A percentile compares a stretch with the other conserved stretches of the same genome.
Conservation (phyloP, 2,329 filamentous ascomycete species). For the Diplodia seriata region DNA sequence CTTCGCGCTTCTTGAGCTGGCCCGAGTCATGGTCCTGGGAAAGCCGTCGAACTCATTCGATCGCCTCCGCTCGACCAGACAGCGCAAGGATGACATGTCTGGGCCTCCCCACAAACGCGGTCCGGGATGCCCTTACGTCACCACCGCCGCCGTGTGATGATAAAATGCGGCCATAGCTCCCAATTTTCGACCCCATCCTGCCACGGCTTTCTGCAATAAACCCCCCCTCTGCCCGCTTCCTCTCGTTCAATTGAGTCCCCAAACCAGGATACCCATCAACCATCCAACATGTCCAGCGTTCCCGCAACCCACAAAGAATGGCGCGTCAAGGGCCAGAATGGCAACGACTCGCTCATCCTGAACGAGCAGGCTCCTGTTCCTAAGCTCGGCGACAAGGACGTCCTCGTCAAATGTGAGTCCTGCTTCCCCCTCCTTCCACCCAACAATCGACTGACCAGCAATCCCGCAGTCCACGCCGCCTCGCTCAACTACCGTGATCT, state of each 20-base stretch:
- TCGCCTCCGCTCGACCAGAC: not conserved
- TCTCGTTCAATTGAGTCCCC: too few species aligned
- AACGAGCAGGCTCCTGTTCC: constrained; percentile 62
- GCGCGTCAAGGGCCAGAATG: constrained; percentile 60
- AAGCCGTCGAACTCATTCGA: constrained; percentile 3
- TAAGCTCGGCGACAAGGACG: constrained; percentile 71
- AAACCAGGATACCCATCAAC: not conserved
- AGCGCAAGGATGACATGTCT: not conserved
- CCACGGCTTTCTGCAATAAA: not conserved
- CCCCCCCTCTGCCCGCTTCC: not conserved
- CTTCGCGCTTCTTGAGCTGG: not conserved
- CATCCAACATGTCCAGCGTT: constrained; percentile 34
- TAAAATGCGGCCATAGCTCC: constrained; percentile 20
- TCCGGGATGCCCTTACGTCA: constrained; percentile 15
- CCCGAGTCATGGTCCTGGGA: constrained; percentile 8
- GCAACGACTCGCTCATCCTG: constrained; percentile 67
- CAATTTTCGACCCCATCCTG: not conserved
- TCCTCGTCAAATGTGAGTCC: constrained; percentile 68
- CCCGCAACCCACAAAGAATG: constrained; percentile 63
- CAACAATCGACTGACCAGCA: not conserved
- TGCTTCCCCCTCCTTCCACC: not conserved
- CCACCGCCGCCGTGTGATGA: not conserved
- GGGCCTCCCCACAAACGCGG: not conserved
- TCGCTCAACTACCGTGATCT: constrained; percentile 60
- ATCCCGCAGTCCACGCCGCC: constrained; percentile 51